Conservation (phyloP, 208 protist species). For the Tritrichomonas musculus region DNA sequence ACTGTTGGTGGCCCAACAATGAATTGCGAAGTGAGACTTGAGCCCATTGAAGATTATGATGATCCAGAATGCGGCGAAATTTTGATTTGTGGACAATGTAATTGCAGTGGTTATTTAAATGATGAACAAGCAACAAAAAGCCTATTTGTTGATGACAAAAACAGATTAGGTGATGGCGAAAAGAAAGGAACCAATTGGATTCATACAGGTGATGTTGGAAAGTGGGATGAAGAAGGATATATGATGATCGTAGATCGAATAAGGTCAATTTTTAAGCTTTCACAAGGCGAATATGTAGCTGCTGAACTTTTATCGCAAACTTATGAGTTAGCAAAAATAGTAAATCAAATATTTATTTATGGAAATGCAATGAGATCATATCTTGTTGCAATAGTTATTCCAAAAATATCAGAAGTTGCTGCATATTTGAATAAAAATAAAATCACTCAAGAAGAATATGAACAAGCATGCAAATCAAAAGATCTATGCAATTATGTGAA, state of each 20-base stretch:
- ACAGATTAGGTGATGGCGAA: too few relatives aligned
- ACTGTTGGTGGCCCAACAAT: background rate
- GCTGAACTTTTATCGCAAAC: background rate
- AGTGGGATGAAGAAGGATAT: background rate
- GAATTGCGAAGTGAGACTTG: background rate
- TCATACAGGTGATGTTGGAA: constrained; percentile 33
- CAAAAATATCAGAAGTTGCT: constrained; percentile 8
- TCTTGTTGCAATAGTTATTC: constrained; percentile 60
- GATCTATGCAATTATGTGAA: background rate
- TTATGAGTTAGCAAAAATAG: background rate
- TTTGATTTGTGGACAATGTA: background rate
- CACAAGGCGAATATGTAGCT: constrained; percentile 55
- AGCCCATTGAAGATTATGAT: background rate
- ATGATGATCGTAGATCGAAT: constrained; percentile 66
- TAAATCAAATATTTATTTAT: constrained; percentile 36
- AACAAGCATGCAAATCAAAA: background rate
- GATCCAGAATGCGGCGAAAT: background rate
- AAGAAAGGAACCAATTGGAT: background rate
- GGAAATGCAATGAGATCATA: constrained; percentile 49
- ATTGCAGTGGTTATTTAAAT: background rate
- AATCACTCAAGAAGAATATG: background rate
- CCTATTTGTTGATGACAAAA: background rate
- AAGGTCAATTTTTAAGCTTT: constrained; percentile 73
- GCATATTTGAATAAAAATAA: background rate
- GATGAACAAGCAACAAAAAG: background rate